phyloP scores from a whole-genome alignment of 2,329 filamentous ascomycete species.

The Phialemonium atrogriseum region DNA sequence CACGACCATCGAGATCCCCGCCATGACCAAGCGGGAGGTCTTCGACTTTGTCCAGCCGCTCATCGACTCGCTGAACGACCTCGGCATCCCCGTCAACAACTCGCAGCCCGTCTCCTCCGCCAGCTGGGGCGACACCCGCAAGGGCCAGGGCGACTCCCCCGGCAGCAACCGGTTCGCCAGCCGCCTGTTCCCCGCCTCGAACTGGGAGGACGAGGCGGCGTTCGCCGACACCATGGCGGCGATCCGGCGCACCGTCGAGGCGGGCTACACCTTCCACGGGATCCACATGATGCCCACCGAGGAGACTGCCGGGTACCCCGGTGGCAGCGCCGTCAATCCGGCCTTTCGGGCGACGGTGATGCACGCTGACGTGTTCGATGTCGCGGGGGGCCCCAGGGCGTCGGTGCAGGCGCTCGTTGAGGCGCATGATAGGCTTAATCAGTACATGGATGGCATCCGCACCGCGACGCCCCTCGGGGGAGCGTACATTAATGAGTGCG shows the following conservation, averaged over 20 bases:
- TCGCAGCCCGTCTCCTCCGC: conserved; percentile 8
- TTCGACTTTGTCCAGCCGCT: conserved; percentile 23
- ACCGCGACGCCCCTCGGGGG: conserved; percentile 22
- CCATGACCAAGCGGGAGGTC: conserved; percentile 14
- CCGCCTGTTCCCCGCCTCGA: conserved; percentile 25
- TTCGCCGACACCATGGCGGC: conserved; percentile 19
- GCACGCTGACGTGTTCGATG: conserved; percentile 15
- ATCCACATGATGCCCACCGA: conserved; percentile 22
- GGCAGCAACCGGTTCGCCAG: conserved; percentile 17
- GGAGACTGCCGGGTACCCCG: conserved; percentile 11
- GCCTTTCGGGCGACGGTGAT: conserved; percentile 9
- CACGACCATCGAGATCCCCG: conserved; percentile 24
- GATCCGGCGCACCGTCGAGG: conserved; percentile 22
- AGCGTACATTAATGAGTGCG: conserved; percentile 31
- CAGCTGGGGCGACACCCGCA: conserved; percentile 4
- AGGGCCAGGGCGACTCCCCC: conserved; percentile 8
- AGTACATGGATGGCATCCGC: conserved; percentile 10
- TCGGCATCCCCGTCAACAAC: conserved; percentile 18
- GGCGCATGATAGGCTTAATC: conserved; percentile 8
- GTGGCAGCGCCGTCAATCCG: conserved; percentile 11
- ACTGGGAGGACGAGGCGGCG: conserved; percentile 17
- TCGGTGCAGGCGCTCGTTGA: conserved; percentile 3
- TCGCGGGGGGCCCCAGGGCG: conserved; percentile 7
- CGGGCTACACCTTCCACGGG: conserved; percentile 25
- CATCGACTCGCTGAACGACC: conserved; percentile 19